Evolutionary conservation across 169 alveolate genomes (phyloP).

Genomic region (Cryptosporidium tyzzeri): DNA sequence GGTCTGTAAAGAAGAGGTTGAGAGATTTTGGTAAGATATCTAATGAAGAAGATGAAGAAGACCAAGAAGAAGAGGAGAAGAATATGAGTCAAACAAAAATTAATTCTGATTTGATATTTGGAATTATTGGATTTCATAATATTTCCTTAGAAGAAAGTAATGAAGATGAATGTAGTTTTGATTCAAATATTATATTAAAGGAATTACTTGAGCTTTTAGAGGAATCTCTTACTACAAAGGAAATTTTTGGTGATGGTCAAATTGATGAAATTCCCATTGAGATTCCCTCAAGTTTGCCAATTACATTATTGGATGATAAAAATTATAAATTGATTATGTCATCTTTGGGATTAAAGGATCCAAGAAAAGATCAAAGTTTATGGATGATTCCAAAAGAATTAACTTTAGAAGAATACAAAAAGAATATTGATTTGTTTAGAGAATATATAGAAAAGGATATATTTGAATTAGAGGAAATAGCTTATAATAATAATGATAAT

Average conservation of each 20-base stretch:
- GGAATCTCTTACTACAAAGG: constrained; percentile 47
- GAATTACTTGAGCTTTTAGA: constrained; percentile 26
- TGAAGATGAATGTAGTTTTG: constrained; percentile 6
- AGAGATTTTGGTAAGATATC: constrained; percentile 23
- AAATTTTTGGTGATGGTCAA: constrained; percentile 7
- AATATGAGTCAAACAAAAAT: neutral
- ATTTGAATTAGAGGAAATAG: constrained; percentile 22
- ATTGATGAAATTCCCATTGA: constrained; percentile 70
- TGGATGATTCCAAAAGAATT: constrained; percentile 67
- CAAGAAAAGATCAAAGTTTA: constrained; percentile 1
- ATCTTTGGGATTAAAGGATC: constrained; percentile 34
- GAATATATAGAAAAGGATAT: constrained; percentile 15
- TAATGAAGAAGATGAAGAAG: neutral
- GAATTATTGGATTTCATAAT: constrained; percentile 13
- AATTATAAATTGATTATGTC: constrained; percentile 17
- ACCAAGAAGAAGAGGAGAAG: constrained; percentile 1
- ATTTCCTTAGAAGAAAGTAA: neutral
- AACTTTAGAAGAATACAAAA: constrained; percentile 1
- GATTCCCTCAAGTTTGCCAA: constrained; percentile 31
- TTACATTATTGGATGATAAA: constrained; percentile 12
- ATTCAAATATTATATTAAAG: constrained; percentile 12
- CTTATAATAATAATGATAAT: neutral
- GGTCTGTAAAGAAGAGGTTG: constrained; percentile 46
- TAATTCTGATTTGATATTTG: constrained; percentile 29
- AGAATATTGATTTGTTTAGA: neutral